Evolutionary conservation across 352 stramenopile genomes (phyloP), one percentile per base, ranked within the genome.

Genomic region (Plasmopara muralis): DNA sequence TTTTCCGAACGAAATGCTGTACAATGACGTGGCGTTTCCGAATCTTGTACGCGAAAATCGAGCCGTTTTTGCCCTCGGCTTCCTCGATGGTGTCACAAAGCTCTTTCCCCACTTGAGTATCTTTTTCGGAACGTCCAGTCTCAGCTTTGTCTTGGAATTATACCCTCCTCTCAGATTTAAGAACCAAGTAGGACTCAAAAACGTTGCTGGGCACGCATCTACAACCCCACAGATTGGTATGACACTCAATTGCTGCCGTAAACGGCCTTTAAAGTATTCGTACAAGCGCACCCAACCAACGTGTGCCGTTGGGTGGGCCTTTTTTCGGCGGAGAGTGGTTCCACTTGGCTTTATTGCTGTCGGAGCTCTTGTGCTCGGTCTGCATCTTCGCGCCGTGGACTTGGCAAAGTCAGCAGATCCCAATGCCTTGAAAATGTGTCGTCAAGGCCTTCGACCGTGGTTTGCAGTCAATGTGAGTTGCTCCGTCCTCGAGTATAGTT

Each of bases 21-120:
- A 82, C 46, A 58, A 62, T 18, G 73, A 82, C 29, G 51, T 71
- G 33, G 58, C 51, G 31, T 82, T 82, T 29, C 60, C 51, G 1
- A 82, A 74, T 39, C 57, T 82, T 25, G 57, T 82, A 6, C 54
- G 62, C 30, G 68, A 85, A 42, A 71, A 73, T 55, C 67, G 69
- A 37, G 55, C 63, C 37, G 39, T 81, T 4, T 68, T 78, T 40
- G 70, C 60, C 0, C 57, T 62, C 2, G 64, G 43, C 9, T 45
- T 59, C 18, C 55, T 60, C n/a, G 65, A 66, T 34, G 60, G 60
- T 8, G 41, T 67, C 2, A 73, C 47, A 9, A 74, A 66, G 12
- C 44, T 70, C 3, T 46, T 75, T 18, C 67, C 64, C 1, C 70
- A 80, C 29, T 12, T 70, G 6, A 76, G 64, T 43, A 68, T 81